phyloP scores from a whole-genome alignment of 2,329 filamentous ascomycete genomes.

The Aspergillus sp. region DNA sequence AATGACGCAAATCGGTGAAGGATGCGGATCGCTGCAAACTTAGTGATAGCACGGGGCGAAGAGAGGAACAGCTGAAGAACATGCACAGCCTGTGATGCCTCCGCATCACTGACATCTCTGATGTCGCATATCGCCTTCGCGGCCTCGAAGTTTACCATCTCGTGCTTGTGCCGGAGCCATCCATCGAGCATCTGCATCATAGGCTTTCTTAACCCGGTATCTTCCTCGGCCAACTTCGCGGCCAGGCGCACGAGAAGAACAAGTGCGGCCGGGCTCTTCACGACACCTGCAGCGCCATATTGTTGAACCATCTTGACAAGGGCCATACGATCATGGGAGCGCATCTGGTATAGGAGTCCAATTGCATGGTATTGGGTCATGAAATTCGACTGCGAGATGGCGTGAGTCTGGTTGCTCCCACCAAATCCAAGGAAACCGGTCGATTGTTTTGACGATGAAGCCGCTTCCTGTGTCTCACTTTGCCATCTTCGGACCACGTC shows the following conservation, averaged over 20 bases:
- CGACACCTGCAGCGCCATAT: conserved; percentile 83
- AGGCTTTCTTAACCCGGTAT: conserved; percentile 80
- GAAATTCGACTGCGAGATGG: conserved; percentile 77
- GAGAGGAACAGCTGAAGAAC: conserved; percentile 96
- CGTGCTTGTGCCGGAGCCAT: conserved; percentile 97
- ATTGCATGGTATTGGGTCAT: conserved; percentile 99
- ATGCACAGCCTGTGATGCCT: conserved; percentile 89
- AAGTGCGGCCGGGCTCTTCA: conserved; percentile 91
- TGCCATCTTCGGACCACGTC: conserved; percentile 98
- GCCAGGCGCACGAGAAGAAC: conserved; percentile 91
- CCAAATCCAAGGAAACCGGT: conserved; percentile 91
- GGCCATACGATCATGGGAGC: conserved; percentile 95
- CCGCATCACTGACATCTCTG: conserved; percentile 86
- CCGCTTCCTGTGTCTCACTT: conserved; percentile 96
- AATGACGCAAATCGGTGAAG: conserved; percentile 95
- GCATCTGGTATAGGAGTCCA: conserved; percentile 96
- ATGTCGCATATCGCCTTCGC: conserved; percentile 97
- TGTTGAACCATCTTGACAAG: conserved; percentile 99
- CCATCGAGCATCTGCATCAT: conserved; percentile 97
- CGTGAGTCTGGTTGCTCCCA: conserved; percentile 71
- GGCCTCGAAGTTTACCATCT: conserved; percentile 99
- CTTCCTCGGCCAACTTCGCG: conserved; percentile 91
- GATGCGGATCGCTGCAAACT: conserved; percentile 95
- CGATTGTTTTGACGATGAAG: conserved; percentile 82
- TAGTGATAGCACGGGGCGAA: conserved; percentile 90